Percentiles rank a stretch among this genome's conserved stretches.
These are phyloP conservation scores for Metarhizium guizhouense DNA, from an alignment of 2,329 filamentous ascomycete species.

Conservation along the genomic window DNA sequence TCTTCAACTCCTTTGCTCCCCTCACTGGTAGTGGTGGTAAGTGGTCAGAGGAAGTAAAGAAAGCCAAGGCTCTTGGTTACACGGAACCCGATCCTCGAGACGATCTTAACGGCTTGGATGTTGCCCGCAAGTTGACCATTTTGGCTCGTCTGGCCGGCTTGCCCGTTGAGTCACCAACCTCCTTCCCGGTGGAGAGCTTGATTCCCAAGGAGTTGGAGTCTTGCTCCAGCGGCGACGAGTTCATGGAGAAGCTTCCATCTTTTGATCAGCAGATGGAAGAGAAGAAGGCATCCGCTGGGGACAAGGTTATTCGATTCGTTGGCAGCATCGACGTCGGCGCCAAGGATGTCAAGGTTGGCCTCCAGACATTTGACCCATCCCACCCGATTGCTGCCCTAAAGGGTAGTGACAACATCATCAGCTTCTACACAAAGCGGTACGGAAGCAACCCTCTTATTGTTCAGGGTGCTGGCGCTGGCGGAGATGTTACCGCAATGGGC, in stretches of 20 bases:
- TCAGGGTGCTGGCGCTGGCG: conserved; percentile 88
- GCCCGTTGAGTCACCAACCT: conserved; percentile 70
- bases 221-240: conserved; percentile 70
- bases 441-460: conserved; percentile 85
- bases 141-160: conserved; percentile 79
- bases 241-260: conserved; percentile 67
- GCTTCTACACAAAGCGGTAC: conserved; percentile 95
- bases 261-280: conserved; percentile 89
- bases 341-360: conserved; percentile 79
- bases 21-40: conserved; percentile 62
- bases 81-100: conserved; percentile 83
- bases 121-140: conserved; percentile 94
- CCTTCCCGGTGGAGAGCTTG: conserved; percentile 88
- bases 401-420: conserved; percentile 98
- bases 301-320: conserved; percentile 88
- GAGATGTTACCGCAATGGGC: conserved; percentile 95
- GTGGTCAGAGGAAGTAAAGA: conserved; percentile 86
- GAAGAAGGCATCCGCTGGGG: conserved; percentile 75
- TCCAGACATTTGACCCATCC: conserved; percentile 80
- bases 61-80: conserved; percentile 88
- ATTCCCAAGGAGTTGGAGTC: conserved; percentile 82
- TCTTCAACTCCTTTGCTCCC: conserved; percentile 96
- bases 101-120: conserved; percentile 79
- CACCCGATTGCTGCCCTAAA: conserved; percentile 91
- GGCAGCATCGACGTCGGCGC: conserved; percentile 82